These are phyloP conservation scores for Parascedosporium putredinis DNA, from an alignment of 2,329 filamentous ascomycete species.

Conservation along the genomic window DNA sequence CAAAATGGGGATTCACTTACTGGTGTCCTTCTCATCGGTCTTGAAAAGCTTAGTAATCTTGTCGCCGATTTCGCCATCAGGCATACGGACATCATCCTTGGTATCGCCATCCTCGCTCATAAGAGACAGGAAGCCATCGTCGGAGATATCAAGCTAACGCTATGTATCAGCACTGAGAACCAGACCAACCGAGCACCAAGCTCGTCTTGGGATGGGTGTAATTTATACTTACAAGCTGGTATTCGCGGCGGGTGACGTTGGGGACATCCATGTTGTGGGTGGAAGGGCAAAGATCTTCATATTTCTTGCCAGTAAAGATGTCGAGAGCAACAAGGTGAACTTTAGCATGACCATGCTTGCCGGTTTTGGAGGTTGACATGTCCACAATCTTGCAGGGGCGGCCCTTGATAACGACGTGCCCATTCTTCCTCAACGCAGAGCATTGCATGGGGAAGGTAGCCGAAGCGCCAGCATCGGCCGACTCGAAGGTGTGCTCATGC, in stretches of 20 bases:
- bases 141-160: conserved; percentile 76
- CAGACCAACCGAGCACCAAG: too few species aligned
- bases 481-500: conserved; percentile 72
- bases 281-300: conserved; percentile 96
- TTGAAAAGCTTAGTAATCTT: conserved; percentile 76
- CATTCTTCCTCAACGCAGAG: conserved; percentile 99
- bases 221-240: conserved; percentile 90
- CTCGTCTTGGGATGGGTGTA: too few species aligned
- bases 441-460: conserved; percentile 96
- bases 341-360: conserved; percentile 99
- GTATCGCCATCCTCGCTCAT: conserved; percentile 77
- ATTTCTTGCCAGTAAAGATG: conserved; percentile 99
- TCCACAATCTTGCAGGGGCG: conserved; percentile 99
- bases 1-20: conserved; percentile 57
- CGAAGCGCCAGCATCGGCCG: conserved; percentile 92
- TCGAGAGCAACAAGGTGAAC: conserved; percentile 96
- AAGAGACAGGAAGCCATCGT: conserved; percentile 90
- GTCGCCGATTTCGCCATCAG: conserved; percentile 78
- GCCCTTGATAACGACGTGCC: conserved; percentile 95
- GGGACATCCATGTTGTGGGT: conserved; percentile 98
- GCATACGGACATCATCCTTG: conserved; percentile 93
- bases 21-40: conserved; percentile 81
- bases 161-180: neutral
- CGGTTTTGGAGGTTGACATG: conserved; percentile 99
- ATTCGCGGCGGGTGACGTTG: conserved; percentile 82